Base-by-base conservation (phyloP, 495 filamentous ascomycete genomes). In the Pyrenopolyporus hunteri region DNA sequence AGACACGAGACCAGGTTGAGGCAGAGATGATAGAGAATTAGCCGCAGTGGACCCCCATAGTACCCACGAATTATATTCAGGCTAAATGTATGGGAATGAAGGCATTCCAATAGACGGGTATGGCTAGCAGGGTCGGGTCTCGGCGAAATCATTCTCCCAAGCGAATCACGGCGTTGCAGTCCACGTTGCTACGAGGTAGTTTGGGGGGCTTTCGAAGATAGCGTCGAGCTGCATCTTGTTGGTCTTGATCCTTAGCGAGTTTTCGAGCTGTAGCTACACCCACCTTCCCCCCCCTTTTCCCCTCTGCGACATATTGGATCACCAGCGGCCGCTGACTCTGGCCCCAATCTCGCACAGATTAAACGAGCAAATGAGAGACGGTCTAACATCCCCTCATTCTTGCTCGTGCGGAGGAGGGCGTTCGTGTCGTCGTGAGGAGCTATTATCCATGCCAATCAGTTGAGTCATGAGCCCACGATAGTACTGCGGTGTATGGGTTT, bases 381-480 rank as follows among this genome's bases (percentile, higher is more conserved):
- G 13, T 25, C 57, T 45, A 28, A 57, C 49, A 43, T 20, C 53
- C 63, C 45, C 50, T 40, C 39, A 36, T 52, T n/a, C 42, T 22
- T 46, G 10, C 44, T 42, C 36, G 23, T 45, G 32, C 33, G 46
- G 31, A 31, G 37, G 26, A 53, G 23, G 26, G 25, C 26, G 32
- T 31, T 46, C 32, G 36, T 47, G 17, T 57, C 11, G 32, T 55
- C 39, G 57, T 42, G 57, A 51, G 44, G 14, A 61, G 47, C 14
- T 61, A 66, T 66, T 66, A 66, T 53, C 63, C 63, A 66, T 43
- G 52, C 63, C 63, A 66, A 66, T 66, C 63, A 62, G 57, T 39
- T 47, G 13, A 58, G 47, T 54, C 54, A 64, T 58, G 47, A 64
- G 63, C 48, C 52, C 46, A 52, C 19, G 45, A 57, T 22, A 40